Conservation (phyloP, 768 basidiomycete species). For the Coprinopsis strossmayeri region DNA sequence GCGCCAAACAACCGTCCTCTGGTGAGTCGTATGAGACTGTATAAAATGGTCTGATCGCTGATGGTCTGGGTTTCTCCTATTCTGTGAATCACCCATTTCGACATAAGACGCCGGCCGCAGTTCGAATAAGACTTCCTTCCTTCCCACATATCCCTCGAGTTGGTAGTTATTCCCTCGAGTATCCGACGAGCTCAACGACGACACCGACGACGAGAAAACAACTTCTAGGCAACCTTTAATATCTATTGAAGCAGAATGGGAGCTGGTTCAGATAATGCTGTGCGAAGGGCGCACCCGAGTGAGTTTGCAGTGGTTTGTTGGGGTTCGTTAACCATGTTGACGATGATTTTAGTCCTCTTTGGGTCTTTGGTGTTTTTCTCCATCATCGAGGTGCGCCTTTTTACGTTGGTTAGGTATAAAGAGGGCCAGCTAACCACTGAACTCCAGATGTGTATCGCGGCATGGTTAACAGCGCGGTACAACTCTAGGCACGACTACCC, state of each 20-base stretch:
- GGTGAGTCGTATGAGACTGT: background rate
- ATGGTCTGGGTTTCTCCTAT: slow-evolving; percentile 7
- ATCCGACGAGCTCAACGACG: background rate
- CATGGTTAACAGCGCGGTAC: slow-evolving; percentile 64
- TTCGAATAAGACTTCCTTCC: background rate
- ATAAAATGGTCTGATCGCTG: slow-evolving; percentile 9
- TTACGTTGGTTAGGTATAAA: background rate
- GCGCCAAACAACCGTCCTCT: background rate
- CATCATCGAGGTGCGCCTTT: slow-evolving; percentile 53
- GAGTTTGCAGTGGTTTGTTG: slow-evolving; percentile 15
- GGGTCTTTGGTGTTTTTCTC: slow-evolving; percentile 51
- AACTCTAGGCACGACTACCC: slow-evolving; percentile 48
- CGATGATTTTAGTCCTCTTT: slow-evolving; percentile 36
- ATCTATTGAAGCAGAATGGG: slow-evolving; percentile 3
- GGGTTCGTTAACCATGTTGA: slow-evolving; percentile 1
- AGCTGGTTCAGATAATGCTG: slow-evolving; percentile 21
- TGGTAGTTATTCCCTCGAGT: no score
- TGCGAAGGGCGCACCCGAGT: slow-evolving; percentile 55
- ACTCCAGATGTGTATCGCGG: slow-evolving; percentile 57
- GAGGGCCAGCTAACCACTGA: background rate
- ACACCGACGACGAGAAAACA: slow-evolving; percentile 1
- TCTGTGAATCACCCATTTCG: slow-evolving; percentile 13
- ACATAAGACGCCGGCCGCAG: slow-evolving; percentile 14
- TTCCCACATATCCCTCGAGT: background rate
- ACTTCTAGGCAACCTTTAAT: background rate